Conservation (phyloP, 345 rosid genomes). For the Rhizophora mangle region DNA sequence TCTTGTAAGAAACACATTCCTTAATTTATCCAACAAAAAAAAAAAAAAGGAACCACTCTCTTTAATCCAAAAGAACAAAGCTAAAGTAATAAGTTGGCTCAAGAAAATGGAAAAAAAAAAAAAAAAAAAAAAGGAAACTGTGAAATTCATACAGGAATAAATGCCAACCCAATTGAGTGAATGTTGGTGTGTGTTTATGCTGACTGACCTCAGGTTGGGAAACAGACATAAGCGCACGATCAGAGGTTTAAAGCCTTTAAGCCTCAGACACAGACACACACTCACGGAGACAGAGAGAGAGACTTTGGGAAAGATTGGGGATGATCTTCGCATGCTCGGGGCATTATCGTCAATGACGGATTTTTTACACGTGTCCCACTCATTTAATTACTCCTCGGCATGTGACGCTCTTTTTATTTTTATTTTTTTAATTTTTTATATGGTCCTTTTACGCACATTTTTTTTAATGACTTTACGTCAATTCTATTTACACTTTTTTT, state of each 20-base stretch:
- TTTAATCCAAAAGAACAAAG: slow-evolving; percentile 1
- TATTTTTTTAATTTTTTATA: too few species aligned
- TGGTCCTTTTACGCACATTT: too few species aligned
- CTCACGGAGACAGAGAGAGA: neutral
- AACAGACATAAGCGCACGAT: neutral
- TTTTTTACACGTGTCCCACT: too few species aligned
- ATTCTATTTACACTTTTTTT: too few species aligned
- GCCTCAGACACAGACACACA: neutral
- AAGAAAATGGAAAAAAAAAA: neutral
- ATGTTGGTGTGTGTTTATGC: neutral
- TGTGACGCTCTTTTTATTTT: too few species aligned
- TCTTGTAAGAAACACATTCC: neutral
- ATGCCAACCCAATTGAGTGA: neutral
- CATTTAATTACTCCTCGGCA: too few species aligned
- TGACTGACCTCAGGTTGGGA: slow-evolving; percentile 15
- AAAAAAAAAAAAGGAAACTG: neutral
- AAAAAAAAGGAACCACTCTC: too few species aligned
- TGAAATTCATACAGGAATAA: neutral
- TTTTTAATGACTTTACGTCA: too few species aligned
- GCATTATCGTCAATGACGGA: neutral
- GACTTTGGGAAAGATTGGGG: slow-evolving; percentile 26
- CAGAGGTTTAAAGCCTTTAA: neutral
- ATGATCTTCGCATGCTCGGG: slow-evolving; percentile 25
- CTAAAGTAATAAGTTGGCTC: neutral
- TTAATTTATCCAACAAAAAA: neutral